phyloP scores from a whole-genome alignment of 441 rosid species.

The Erodium texanum region DNA sequence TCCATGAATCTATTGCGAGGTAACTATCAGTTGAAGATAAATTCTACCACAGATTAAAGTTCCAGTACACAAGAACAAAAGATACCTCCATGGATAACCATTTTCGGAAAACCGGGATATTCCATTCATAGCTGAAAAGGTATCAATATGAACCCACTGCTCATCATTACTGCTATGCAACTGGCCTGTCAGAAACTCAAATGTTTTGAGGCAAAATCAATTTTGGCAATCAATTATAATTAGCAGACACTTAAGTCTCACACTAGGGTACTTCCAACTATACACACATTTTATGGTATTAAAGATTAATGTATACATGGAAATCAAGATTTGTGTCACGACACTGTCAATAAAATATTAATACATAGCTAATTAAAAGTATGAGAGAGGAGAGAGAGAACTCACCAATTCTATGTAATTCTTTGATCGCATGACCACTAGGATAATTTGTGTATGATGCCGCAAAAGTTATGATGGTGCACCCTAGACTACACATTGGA shows the following conservation, averaged over 20 bases:
- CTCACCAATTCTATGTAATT: slow-evolving; percentile 72
- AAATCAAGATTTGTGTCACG: no score
- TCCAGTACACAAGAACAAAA: background rate
- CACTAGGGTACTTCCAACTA: no score
- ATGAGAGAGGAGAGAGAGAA: slow-evolving; percentile 16
- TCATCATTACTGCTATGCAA: slow-evolving; percentile 30
- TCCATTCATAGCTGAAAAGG: slow-evolving; percentile 93
- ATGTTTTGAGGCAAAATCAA: no score
- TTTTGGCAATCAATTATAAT: no score
- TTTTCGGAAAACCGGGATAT: slow-evolving; percentile 87
- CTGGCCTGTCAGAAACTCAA: slow-evolving; percentile 32
- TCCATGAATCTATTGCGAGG: no score
- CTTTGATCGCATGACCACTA: slow-evolving; percentile 73
- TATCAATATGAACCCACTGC: slow-evolving; percentile 77
- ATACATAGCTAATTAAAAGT: background rate
- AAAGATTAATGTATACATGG: no score
- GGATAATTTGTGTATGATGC: slow-evolving; percentile 91
- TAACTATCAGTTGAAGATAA: no score
- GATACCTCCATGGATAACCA: slow-evolving; percentile 73
- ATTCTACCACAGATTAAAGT: background rate
- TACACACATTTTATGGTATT: no score
- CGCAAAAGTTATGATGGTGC: slow-evolving; percentile 59
- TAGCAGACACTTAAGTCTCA: no score
- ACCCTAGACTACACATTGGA: slow-evolving; percentile 67
- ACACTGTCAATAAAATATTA: no score